These are phyloP conservation scores for Wakefieldia striispora DNA, from an alignment of 768 basidiomycete species.

Conservation along the genomic window DNA sequence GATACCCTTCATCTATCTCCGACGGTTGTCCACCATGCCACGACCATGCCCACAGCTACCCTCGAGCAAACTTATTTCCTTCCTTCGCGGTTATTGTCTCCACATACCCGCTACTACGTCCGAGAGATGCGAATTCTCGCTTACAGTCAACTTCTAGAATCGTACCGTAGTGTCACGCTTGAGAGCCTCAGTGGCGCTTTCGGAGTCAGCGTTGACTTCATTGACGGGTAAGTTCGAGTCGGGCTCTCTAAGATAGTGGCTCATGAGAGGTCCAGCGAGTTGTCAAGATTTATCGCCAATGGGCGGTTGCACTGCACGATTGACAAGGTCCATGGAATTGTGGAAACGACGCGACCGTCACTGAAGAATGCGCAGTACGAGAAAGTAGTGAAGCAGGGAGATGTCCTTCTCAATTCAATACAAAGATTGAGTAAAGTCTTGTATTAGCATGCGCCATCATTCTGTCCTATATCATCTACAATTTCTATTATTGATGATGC, in stretches of 20 bases:
- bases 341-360: slow-evolving; percentile 82
- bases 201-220: slow-evolving; percentile 83
- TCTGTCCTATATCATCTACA: neutral
- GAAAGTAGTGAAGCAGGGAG: slow-evolving; percentile 90
- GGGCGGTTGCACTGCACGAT: slow-evolving; percentile 85
- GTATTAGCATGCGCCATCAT: slow-evolving; percentile 33
- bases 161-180: slow-evolving; percentile 85
- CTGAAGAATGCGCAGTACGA: slow-evolving; percentile 88
- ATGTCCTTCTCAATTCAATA: slow-evolving; percentile 82
- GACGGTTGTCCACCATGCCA: too few relatives aligned
- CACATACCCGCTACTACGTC: slow-evolving; percentile 86
- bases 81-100: slow-evolving; percentile 82
- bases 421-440: slow-evolving; percentile 89
- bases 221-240: slow-evolving; percentile 67
- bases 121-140: slow-evolving; percentile 96
- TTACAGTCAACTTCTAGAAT: slow-evolving; percentile 88
- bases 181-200: slow-evolving; percentile 84
- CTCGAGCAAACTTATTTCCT: slow-evolving; percentile 86
- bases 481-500: too few relatives aligned
- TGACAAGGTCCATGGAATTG: slow-evolving; percentile 92
- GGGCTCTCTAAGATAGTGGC: neutral
- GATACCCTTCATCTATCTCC: too few relatives aligned
- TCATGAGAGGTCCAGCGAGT: slow-evolving; percentile 54
- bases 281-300: slow-evolving; percentile 88
- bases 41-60: slow-evolving; percentile 49